phyloP scores from a whole-genome alignment of 148 eudicot species.

The Mesembryanthemum crystallinum region DNA sequence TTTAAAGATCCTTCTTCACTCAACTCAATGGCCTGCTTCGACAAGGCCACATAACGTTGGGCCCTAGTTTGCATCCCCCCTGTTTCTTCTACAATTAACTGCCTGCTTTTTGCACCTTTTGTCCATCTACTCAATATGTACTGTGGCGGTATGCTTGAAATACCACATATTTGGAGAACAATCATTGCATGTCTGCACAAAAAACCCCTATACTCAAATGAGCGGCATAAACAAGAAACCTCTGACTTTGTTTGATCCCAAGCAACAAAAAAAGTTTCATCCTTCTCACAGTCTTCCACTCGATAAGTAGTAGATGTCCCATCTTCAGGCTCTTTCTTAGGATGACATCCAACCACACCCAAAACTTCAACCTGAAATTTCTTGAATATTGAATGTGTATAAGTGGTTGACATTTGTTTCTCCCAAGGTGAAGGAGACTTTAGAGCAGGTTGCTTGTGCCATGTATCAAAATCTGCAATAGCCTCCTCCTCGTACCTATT shows the following conservation, averaged over 20 bases:
- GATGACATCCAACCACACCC: slow-evolving; percentile 59
- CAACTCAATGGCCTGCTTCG: slow-evolving; percentile 45
- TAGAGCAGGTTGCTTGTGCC: slow-evolving; percentile 55
- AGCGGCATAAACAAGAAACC: slow-evolving; percentile 52
- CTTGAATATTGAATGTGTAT: slow-evolving; percentile 53
- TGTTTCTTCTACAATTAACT: slow-evolving; percentile 31
- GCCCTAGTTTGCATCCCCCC: slow-evolving; percentile 37
- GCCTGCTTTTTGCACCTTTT: slow-evolving; percentile 46
- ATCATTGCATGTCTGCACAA: slow-evolving; percentile 56
- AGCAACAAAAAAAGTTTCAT: slow-evolving; percentile 42
- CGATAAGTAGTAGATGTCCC: slow-evolving; percentile 35
- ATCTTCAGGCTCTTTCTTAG: slow-evolving; percentile 41
- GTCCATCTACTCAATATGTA: slow-evolving; percentile 52
- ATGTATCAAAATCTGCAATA: slow-evolving; percentile 55
- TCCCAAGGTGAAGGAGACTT: slow-evolving; percentile 63
- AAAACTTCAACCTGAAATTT: slow-evolving; percentile 59
- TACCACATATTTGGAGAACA: slow-evolving; percentile 53
- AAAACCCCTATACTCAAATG: slow-evolving; percentile 46
- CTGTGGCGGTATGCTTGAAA: slow-evolving; percentile 44
- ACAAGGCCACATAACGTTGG: slow-evolving; percentile 47
- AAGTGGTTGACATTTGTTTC: slow-evolving; percentile 51
- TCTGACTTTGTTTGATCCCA: slow-evolving; percentile 44
- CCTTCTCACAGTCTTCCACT: slow-evolving; percentile 53
- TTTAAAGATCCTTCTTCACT: slow-evolving; percentile 50
- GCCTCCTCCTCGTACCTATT: slow-evolving; percentile 54